Base-by-base conservation (phyloP, 352 stramenopile species). In the Phytophthora nicotianae region DNA sequence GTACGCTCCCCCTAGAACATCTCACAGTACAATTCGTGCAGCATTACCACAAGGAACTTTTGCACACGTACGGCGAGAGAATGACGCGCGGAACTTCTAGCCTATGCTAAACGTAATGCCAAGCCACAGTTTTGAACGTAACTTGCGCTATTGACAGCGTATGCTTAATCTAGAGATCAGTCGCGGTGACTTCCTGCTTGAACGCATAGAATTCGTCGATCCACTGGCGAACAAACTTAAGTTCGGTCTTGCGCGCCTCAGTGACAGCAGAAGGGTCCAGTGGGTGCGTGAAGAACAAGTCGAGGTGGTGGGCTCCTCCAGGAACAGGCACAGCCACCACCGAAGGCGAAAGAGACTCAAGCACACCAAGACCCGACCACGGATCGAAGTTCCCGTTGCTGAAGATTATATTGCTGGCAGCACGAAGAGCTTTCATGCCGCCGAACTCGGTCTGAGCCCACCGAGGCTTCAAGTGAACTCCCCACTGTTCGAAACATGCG, bases 361-460 rank as follows among this genome's bases (percentile, higher is more conserved):
- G 53, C n/a, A 91, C 80, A 8, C 79, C 75, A 40, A 70, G 72
- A 38, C 65, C 75, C 9, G 69, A 72, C 82, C 82, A 91, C 32
- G 82, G 82, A 46, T 91, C 82, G 32, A 83, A 81, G 37, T 84
- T 59, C 35, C 82, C 82, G 23, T 86, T 86, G 51, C 77, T 86
- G 52, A 89, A 90, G 29, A 91, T 74, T 40, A 91, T 88, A 67
- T 90, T 90, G 21, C 68, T 84, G 5, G 74, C 47, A 5, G 65
- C 50, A 2, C 61, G 61, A 5, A 87, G 65, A 17, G 73, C 71
- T 17, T 81, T 78, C 64, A 82, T 68, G 51, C 80, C 78, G 14
- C 79, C 79, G 49, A 81, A 90, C 46, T 81, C 55, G 11, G 62
- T 79, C 23, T 71, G 73, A 1, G 76, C 70, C 67, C 65, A 81